phyloP scores from a whole-genome alignment of 257 asterid species.

The Solanum acaule region DNA sequence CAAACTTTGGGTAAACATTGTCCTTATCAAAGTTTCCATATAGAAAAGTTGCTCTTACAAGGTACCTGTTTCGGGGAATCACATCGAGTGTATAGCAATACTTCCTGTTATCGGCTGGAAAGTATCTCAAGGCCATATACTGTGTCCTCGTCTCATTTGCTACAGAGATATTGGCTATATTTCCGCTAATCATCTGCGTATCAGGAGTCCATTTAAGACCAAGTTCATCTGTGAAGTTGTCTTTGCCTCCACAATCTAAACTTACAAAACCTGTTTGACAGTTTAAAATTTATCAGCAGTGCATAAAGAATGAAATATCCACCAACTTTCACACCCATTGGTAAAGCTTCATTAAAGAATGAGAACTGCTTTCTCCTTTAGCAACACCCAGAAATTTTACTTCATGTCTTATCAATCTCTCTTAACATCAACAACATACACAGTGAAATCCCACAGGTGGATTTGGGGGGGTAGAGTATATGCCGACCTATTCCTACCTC shows the following conservation, averaged over 20 bases:
- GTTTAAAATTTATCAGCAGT: background rate
- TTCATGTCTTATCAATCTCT: background rate
- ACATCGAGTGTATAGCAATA: conserved; percentile 82
- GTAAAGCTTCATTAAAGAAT: background rate
- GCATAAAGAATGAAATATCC: background rate
- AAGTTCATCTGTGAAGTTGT: conserved; percentile 56
- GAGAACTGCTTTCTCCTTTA: background rate
- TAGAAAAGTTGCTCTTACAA: conserved; percentile 80
- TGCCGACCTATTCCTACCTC: background rate
- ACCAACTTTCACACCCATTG: background rate
- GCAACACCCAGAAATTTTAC: background rate
- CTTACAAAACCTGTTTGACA: conserved; percentile 75
- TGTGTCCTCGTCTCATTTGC: conserved; percentile 63
- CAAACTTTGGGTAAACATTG: conserved; percentile 86
- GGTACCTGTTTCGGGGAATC: conserved; percentile 71
- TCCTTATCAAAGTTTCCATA: conserved; percentile 74
- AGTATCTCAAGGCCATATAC: conserved; percentile 58
- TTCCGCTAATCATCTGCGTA: conserved; percentile 42
- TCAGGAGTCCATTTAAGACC: conserved; percentile 81
- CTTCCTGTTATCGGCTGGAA: conserved; percentile 77
- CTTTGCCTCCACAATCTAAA: conserved; percentile 82
- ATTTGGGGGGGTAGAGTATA: background rate
- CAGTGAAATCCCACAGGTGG: background rate
- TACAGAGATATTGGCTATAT: conserved; percentile 43
- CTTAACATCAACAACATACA: background rate